Evolutionary conservation across 352 stramenopile genomes (phyloP).

Genomic region (Phytopythium helicoides): DNA sequence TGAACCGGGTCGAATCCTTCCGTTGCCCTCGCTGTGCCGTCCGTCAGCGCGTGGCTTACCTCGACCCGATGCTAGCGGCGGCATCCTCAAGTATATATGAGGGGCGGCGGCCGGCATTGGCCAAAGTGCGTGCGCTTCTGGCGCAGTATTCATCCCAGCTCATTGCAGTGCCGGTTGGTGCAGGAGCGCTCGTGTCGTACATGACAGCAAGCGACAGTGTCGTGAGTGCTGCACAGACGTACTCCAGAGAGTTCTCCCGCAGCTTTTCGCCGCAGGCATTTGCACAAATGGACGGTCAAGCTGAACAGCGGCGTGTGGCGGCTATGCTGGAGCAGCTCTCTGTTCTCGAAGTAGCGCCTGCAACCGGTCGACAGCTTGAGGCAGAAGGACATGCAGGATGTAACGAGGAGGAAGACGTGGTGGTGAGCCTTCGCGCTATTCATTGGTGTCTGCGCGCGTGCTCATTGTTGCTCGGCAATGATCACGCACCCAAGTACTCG

Average conservation of each 20-base stretch:
- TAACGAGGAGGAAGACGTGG: constrained; percentile 37
- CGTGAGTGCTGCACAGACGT: constrained; percentile 29
- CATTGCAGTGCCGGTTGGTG: constrained; percentile 51
- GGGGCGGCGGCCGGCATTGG: constrained; percentile 46
- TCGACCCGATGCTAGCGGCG: constrained; percentile 54
- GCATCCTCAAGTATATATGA: constrained; percentile 16
- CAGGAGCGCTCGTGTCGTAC: constrained; percentile 50
- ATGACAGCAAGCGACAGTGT: constrained; percentile 42
- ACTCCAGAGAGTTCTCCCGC: constrained; percentile 37
- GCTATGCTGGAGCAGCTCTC: constrained; percentile 62
- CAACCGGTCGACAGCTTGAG: constrained; percentile 8
- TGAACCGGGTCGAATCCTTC: constrained; percentile 70
- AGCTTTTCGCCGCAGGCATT: constrained; percentile 55
- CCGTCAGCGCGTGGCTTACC: constrained; percentile 63
- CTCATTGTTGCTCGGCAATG: constrained; percentile 48
- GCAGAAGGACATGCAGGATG: constrained; percentile 41
- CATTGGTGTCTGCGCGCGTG: constrained; percentile 82
- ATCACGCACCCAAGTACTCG: constrained; percentile 54
- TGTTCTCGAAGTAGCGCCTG: constrained; percentile 50
- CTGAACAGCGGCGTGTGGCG: constrained; percentile 22
- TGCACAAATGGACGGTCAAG: constrained; percentile 25
- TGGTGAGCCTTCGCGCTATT: constrained; percentile 52
- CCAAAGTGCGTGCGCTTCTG: constrained; percentile 51
- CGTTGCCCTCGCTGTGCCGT: constrained; percentile 67
- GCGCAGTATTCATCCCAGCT: constrained; percentile 50